Percentiles rank a stretch among this genome's conserved stretches.
Evolutionary conservation across 2,329 filamentous ascomycete species (phyloP).

Genomic region (Sporothrix sp.): DNA sequence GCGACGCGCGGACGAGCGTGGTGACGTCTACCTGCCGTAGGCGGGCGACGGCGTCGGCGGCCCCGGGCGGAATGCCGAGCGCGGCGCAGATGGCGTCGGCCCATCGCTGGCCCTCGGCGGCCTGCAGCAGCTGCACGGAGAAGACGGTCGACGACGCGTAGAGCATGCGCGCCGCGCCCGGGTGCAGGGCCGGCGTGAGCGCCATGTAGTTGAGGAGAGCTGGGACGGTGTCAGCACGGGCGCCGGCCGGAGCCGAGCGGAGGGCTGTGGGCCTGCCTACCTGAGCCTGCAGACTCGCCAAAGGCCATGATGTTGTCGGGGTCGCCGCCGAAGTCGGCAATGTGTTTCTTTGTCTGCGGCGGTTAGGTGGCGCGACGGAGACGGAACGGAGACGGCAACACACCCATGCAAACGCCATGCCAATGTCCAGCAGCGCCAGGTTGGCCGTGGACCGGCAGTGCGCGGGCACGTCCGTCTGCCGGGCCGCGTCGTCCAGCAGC

Average conservation of each 20-base stretch:
- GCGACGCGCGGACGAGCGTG: background rate
- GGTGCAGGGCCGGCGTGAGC: background rate
- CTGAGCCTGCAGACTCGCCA: background rate
- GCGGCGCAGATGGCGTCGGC: background rate
- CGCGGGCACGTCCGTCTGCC: background rate
- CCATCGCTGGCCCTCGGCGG: background rate
- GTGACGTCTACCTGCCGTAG: background rate
- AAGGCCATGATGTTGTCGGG: background rate
- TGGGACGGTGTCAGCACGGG: background rate
- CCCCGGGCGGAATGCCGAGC: background rate
- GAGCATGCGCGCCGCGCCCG: background rate
- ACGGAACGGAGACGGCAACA: background rate
- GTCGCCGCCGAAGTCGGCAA: background rate
- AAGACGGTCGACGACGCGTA: background rate
- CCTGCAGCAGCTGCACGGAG: background rate
- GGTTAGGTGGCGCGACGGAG: background rate
- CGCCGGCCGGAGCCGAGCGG: background rate
- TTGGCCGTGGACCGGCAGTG: background rate
- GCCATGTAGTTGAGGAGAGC: slow-evolving; percentile 1
- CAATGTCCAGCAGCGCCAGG: background rate
- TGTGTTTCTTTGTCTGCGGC: background rate
- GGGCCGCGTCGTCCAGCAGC: background rate
- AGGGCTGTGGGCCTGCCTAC: background rate
- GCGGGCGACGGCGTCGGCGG: background rate
- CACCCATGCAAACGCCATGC: background rate